Conservation (phyloP, 2,329 filamentous ascomycete species). For the Beauveria rudraprayagi region DNA sequence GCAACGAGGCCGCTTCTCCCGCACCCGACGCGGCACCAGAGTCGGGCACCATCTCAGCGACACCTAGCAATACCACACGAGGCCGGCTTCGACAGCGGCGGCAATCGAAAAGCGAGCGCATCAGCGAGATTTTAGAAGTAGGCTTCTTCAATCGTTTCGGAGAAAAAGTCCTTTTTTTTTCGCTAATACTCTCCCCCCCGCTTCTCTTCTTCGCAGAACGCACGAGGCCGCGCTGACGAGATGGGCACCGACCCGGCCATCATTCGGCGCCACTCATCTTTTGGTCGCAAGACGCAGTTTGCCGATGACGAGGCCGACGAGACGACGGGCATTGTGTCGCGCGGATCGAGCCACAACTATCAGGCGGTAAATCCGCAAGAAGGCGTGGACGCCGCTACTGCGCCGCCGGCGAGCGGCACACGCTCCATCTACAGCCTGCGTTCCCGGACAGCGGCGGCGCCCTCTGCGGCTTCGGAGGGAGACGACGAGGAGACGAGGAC, state of each 20-base stretch:
- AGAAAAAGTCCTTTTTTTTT: neutral
- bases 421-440: conserved; percentile 14
- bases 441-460: conserved; percentile 12
- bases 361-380: conserved; percentile 26
- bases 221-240: conserved; percentile 33
- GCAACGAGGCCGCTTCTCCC: neutral
- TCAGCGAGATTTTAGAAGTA: conserved; percentile 41
- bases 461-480: conserved; percentile 14
- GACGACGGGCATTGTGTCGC: conserved; percentile 32
- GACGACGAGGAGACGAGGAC: conserved; percentile 16
- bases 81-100: conserved; percentile 17
- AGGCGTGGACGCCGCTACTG: neutral
- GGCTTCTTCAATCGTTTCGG: conserved; percentile 13
- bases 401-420: neutral
- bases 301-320: conserved; percentile 28
- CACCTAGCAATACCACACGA: conserved; percentile 7
- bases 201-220: conserved; percentile 26
- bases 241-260: conserved; percentile 24
- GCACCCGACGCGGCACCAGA: neutral
- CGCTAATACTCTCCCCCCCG: neutral
- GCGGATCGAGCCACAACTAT: conserved; percentile 30
- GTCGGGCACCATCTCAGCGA: neutral
- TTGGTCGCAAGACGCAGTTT: conserved; percentile 12
- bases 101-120: conserved; percentile 31
- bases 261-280: conserved; percentile 9